These are phyloP conservation scores for Pseudonitzschia pungens DNA, from an alignment of 108 stramenopile species.

Conservation along the genomic window DNA sequence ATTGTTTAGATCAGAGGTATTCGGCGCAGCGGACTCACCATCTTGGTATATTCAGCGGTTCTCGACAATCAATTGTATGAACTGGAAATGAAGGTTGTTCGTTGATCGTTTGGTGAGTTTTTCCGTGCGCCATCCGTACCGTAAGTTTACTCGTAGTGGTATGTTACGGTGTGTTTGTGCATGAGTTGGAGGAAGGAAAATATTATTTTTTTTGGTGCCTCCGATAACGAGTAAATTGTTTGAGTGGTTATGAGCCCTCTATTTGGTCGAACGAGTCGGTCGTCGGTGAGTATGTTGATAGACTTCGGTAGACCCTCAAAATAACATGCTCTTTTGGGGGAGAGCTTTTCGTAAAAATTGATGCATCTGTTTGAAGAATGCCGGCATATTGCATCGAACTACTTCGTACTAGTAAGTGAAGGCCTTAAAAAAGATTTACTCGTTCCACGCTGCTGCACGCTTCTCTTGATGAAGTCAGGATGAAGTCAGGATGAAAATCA, in stretches of 20 bases:
- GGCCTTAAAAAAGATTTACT: too few species aligned
- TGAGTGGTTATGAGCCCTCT: not conserved
- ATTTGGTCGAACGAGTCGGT: not conserved
- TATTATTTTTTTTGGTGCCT: not conserved
- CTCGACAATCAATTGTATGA: not conserved
- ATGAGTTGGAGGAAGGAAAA: not conserved
- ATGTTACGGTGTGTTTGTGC: too few species aligned
- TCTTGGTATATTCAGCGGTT: constrained; percentile 7
- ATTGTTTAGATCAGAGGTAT: not conserved
- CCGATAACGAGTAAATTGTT: constrained; percentile 5
- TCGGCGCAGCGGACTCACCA: constrained; percentile 4
- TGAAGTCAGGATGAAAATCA: too few species aligned
- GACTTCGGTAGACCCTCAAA: too few species aligned
- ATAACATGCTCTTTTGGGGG: too few species aligned
- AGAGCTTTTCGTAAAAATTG: too few species aligned
- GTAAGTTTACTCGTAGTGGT: not conserved
- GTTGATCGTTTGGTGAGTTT: not conserved
- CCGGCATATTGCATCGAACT: too few species aligned
- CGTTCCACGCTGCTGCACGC: too few species aligned
- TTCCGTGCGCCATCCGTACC: not conserved
- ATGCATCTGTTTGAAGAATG: too few species aligned
- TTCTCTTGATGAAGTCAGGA: too few species aligned
- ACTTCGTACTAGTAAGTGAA: too few species aligned
- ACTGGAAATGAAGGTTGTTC: not conserved
- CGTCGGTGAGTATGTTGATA: too few species aligned